Base-by-base conservation (phyloP, 345 rosid genomes). In the Trapa bicornis region DNA sequence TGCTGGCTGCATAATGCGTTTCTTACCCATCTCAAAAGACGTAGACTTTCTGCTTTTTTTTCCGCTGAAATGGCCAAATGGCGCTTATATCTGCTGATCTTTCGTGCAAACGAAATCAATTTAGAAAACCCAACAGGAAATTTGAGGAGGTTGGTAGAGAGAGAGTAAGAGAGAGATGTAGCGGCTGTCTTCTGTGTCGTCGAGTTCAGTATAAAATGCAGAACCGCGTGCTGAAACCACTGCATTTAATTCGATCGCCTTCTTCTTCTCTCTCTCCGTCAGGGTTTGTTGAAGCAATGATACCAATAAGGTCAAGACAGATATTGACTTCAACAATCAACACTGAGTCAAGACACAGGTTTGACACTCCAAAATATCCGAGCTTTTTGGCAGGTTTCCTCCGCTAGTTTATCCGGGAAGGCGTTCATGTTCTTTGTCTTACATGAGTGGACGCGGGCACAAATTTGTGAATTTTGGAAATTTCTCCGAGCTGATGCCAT, bases 1-100 rank as follows among this genome's bases (percentile, higher is more conserved):
- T 4, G 84, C 91, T 3, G 82, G 87, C 70, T 71, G 64, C 91
- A 87, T 75, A 47, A 78, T 80, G 14, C 75, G 76, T 65, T 81
- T 82, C 82, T 85, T 85, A 56, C 84, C 89, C 91, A 89, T 86
- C 71, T 64, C 0, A 41, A 41, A 42, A 16, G 65, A 42, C 36
- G 67, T 47, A 64, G 50, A 64, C 33, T 8, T 64, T 12, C 50
- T 10, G 38, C 63, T 58, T 58, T 11, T 12, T 54, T 10, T 54
- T 22, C 29, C 29, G 29, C 29, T n/a, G 33, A 22, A 35, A 35
- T 10, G 15, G 38, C 33, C 63, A 58, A 11, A 58, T 37, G 38
- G 38, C 35, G 63, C 63, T 32, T 10, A 58, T 10, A 32, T 58
- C 63, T 58, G 14, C 63, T 32, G 11, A 2, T 3, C 38, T 35